Evolutionary conservation across 2,329 filamentous ascomycete species (phyloP), one percentile per base, ranked within the genome.

Genomic region (Mycosphaerelloides madeirae): DNA sequence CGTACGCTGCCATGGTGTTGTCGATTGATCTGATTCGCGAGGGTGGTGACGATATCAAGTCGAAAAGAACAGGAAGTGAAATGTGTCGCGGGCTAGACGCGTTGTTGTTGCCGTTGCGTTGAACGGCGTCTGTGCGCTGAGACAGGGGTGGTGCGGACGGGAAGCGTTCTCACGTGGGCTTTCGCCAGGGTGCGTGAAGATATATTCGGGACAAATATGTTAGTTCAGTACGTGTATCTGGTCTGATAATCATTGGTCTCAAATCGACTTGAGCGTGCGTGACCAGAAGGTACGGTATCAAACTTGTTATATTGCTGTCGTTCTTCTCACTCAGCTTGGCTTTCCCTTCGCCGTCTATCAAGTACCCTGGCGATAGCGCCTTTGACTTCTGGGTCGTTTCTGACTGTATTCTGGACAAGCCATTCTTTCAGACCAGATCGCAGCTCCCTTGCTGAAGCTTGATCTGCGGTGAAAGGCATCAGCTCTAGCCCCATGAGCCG

Each of bases 331-430:
- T 31, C 29, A 14, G 29, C 16, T 29, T 39, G 29, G 29, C 40
- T 44, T 40, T 46, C 48, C 32, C 31, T 38, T 44, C 50, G 37
- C 42, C 52, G 34, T 28, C 44, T 39, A 81, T 79, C 76, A 45
- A 90, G 68, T 20, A 82, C 81, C 46, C 75, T 77, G 18, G 81
- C 81, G 55, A 95, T 74, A 1, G 89, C 89, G 65, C 87, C 83
- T 55, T 83, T 78, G 7, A 97, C 91, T 68, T 91, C 87, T 1
- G 83, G 83, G 65, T 91, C 86, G 37, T 78, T 80, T 54, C 81
- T 77, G 48, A 94, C 85, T 12, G 83, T 90, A 61, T 94, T 94
- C 65, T 94, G 82, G 19, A 96, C 81, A 55, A 97, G 72, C 77
- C 88, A 95, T 59, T 93, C 87, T 67, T 83, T 85, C 68, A 96